These are phyloP conservation scores for Mycosarcoma maydis DNA, from an alignment of 1,284 basidiomycete genomes.

Conservation along the genomic window DNA sequence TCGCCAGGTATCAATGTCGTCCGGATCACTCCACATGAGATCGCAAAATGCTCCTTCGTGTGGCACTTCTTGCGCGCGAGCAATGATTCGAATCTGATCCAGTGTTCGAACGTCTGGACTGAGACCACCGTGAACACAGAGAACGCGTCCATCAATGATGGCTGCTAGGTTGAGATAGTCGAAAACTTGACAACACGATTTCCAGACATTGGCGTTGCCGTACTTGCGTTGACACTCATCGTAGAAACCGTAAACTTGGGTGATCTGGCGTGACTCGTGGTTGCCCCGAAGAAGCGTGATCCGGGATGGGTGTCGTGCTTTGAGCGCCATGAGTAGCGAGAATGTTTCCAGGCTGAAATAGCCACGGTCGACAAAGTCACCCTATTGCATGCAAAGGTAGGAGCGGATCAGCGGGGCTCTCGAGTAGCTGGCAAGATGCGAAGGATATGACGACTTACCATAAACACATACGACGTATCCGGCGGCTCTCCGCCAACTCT, in stretches of 20 bases:
- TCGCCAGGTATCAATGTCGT: slow-evolving; percentile 99
- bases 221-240: slow-evolving; percentile 95
- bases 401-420: background rate
- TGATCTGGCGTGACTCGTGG: slow-evolving; percentile 95
- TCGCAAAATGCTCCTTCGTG: slow-evolving; percentile 98
- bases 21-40: slow-evolving; percentile 99
- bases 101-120: slow-evolving; percentile 98
- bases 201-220: slow-evolving; percentile 89
- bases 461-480: slow-evolving; percentile 94
- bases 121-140: slow-evolving; percentile 97
- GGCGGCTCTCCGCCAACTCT: slow-evolving; percentile 87
- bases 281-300: slow-evolving; percentile 91
- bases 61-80: slow-evolving; percentile 92
- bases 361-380: slow-evolving; percentile 96
- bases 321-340: slow-evolving; percentile 85
- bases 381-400: slow-evolving; percentile 70
- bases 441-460: slow-evolving; percentile 72
- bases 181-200: slow-evolving; percentile 99
- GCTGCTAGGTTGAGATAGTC: slow-evolving; percentile 97
- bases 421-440: background rate
- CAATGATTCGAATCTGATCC: slow-evolving; percentile 99
- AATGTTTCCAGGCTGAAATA: slow-evolving; percentile 97
- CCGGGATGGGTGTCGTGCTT: slow-evolving; percentile 91
- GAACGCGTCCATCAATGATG: slow-evolving; percentile 96
- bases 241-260: slow-evolving; percentile 97